Evolutionary conservation across 805 yeast species (phyloP), one percentile per base, ranked within the genome.

Genomic region (Yamadazyma insecticola): DNA sequence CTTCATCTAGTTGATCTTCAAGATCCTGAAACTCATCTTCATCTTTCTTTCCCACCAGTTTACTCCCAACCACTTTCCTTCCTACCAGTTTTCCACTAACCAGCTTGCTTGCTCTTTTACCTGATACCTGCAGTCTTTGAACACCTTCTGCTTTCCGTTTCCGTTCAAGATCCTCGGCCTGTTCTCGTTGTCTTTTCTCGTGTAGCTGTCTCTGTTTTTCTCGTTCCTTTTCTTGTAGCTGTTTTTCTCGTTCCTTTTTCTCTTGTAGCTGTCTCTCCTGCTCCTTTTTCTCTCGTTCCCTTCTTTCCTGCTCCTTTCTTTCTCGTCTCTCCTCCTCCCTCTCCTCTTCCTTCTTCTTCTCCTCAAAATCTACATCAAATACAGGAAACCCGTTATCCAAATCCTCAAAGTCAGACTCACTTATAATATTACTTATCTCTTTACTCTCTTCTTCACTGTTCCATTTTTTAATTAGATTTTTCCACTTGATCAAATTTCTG

Each of bases 21-120:
- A 65, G 51, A 39, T 64, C 70, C 24, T 58, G 58, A 36, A 65
- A 65, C 17, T 64, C 70, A 43, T 65, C 69, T 17, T 52, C 62
- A 37, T 50, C 41, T 13, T 54, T 63, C n/a, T 28, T 31, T 4
- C 26, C 13, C 16, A 24, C 21, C 3, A 24, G 16, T 6, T 22
- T 22, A n/a, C n/a, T n/a, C n/a, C n/a, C n/a, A n/a, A n/a, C n/a
- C n/a, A n/a, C n/a, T 7, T 23, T 22, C 13, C 17, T 8, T 15
- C 16, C 23, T 26, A 4, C 4, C 23, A 6, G 33, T 12, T n/a
- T 26, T 26, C 12, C 22, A 5, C 13, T 16, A 5, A 17, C 10
- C n/a, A n/a, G n/a, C n/a, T n/a, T n/a, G n/a, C n/a, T n/a, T n/a
- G 7, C 15, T 26, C 12, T 19, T 13, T 29, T 23, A 12, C 18